Conservation (phyloP, 1,139 yeast species). For the Pichia sp. region DNA sequence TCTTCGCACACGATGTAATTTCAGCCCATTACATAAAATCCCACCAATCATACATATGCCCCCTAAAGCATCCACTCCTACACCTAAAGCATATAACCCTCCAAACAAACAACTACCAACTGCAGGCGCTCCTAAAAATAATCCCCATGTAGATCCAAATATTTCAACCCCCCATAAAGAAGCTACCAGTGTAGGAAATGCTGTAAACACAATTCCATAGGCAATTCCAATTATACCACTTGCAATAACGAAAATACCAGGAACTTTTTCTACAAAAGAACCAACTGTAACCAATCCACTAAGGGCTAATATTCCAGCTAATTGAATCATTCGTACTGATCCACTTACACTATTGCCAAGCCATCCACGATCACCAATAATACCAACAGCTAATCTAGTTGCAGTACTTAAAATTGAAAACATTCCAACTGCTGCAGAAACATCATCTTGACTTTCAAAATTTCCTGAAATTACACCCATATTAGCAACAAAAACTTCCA, state of each 20-base stretch:
- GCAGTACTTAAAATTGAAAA: not conserved
- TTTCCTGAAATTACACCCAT: conserved; percentile 55
- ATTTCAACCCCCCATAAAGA: conserved; percentile 84
- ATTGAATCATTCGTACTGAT: too few species aligned
- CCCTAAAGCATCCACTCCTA: not conserved
- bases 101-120: conserved; percentile 72
- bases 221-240: conserved; percentile 59
- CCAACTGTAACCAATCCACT: not conserved
- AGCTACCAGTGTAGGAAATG: conserved; percentile 77
- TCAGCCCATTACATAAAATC: too few species aligned
- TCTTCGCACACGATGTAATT: too few species aligned
- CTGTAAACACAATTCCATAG: conserved; percentile 81
- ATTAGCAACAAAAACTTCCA: conserved; percentile 82
- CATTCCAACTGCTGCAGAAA: conserved; percentile 24
- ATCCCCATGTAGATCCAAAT: conserved; percentile 92
- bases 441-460: conserved; percentile 6
- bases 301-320: not conserved
- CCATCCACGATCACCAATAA: too few species aligned
- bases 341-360: too few species aligned
- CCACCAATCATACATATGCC: not conserved
- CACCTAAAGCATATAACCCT: conserved; percentile 52
- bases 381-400: too few species aligned
- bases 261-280: not conserved
- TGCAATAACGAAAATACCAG: conserved; percentile 24
- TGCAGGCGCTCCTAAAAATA: conserved; percentile 88